Evolutionary conservation across 2,329 filamentous ascomycete species (phyloP), one percentile per base, ranked within the genome.

Genomic region (Fusarium anguioides): DNA sequence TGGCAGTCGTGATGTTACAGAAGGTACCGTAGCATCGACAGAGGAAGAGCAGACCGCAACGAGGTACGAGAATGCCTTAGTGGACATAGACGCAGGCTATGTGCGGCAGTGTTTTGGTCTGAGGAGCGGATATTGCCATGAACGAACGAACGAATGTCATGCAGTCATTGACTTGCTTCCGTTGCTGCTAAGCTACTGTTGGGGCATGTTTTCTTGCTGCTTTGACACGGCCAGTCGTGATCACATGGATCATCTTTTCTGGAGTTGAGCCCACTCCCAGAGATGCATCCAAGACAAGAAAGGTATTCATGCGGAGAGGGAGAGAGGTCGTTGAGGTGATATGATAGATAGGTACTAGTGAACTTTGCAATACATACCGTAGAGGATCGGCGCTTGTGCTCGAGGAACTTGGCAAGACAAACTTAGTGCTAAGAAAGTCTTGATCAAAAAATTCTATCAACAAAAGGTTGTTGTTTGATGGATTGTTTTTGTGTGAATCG

Each of bases 191-290:
- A 59, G 56, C 53, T 49, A 55, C 52, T 56, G 49, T 49, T 40
- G 60, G 60, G 42, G 57, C 62, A 64, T 54, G 55, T 70, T 71
- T 65, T 48, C 48, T 56, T 48, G 58, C 49, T 63, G 48, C 51
- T 71, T 66, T 56, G 67, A 60, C 56, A 55, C 55, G 52, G 49
- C 57, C 61, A 64, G 52, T 49, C 31, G 44, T 60, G 60, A 70
- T 71, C 69, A 72, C 69, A 71, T 71, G 69, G 69, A 23, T 60
- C 60, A 55, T 64, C 45, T 51, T 56, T 39, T 39, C 46, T 54
- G 59, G 57, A 66, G 65, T 67, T 64, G 63, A 68, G 50, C 63
- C 66, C 66, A 61, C 66, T 66, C 58, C 66, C 60, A 51, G 50
- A 58, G 39, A 63, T 45, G 41, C 49, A 67, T 46, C 66, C 63